Evolutionary conservation across 768 basidiomycete genomes (phyloP).

Genomic region (Dioszegia hungarica): DNA sequence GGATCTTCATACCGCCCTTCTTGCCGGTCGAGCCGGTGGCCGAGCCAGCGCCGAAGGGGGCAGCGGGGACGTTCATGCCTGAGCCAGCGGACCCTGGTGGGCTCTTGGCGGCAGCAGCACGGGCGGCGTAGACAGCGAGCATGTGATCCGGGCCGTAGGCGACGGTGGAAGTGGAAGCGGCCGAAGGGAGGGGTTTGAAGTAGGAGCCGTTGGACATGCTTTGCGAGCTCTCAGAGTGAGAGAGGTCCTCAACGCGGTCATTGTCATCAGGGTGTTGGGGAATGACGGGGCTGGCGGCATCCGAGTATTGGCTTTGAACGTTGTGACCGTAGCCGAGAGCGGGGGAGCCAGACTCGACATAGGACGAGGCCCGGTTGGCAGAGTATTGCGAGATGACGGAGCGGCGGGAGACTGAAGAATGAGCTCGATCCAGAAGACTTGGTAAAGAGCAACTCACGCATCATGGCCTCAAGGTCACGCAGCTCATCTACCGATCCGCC

Average conservation of each 20-base stretch:
- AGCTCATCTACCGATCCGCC: slow-evolving; percentile 43
- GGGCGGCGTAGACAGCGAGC: slow-evolving; percentile 47
- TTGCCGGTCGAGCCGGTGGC: slow-evolving; percentile 11
- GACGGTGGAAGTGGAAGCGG: slow-evolving; percentile 16
- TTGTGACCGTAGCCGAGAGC: background rate
- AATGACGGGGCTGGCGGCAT: slow-evolving; percentile 1
- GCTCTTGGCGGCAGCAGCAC: slow-evolving; percentile 15
- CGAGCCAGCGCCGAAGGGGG: background rate
- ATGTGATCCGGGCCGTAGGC: slow-evolving; percentile 46
- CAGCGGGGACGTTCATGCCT: background rate
- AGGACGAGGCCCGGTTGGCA: slow-evolving; percentile 9
- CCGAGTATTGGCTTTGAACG: background rate
- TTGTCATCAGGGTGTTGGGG: slow-evolving; percentile 10
- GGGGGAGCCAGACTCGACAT: background rate
- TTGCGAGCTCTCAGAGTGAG: background rate
- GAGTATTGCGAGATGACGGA: slow-evolving; percentile 45
- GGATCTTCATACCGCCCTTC: slow-evolving; percentile 18
- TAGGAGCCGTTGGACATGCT: background rate
- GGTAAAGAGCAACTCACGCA: slow-evolving; percentile 27
- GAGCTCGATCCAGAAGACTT: background rate
- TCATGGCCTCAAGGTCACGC: slow-evolving; percentile 42
- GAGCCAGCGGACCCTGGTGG: slow-evolving; percentile 5
- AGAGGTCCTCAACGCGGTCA: slow-evolving; percentile 31
- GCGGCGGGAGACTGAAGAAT: slow-evolving; percentile 28
- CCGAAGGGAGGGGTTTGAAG: slow-evolving; percentile 5